Evolutionary conservation across 2,329 filamentous ascomycete genomes (phyloP).

Genomic region (Colletotrichum sp.): DNA sequence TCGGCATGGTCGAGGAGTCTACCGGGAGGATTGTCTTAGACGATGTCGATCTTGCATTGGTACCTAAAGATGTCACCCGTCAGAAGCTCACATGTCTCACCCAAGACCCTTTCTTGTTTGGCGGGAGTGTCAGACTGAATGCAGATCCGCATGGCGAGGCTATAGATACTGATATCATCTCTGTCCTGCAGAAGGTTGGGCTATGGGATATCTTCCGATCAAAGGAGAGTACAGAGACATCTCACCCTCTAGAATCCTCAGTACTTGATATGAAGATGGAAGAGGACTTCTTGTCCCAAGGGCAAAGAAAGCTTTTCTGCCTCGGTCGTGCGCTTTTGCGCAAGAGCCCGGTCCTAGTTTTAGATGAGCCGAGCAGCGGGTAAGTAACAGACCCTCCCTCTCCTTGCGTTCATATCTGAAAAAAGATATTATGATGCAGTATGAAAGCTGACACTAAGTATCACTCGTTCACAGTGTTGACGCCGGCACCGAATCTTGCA

Average conservation of each 20-base stretch:
- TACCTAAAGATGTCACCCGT: slow-evolving; percentile 26
- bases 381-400: not conserved
- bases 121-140: slow-evolving; percentile 52
- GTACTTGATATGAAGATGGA: slow-evolving; percentile 25
- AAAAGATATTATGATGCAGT: not conserved
- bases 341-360: slow-evolving; percentile 33
- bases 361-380: slow-evolving; percentile 62
- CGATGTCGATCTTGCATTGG: slow-evolving; percentile 35
- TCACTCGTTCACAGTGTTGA: not conserved
- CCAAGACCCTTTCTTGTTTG: slow-evolving; percentile 56
- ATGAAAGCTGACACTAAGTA: not conserved
- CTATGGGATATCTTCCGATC: slow-evolving; percentile 46
- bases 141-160: slow-evolving; percentile 44
- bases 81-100: slow-evolving; percentile 45
- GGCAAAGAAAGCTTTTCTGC: slow-evolving; percentile 54
- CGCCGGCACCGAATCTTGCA: not conserved
- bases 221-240: slow-evolving; percentile 40
- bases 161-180: slow-evolving; percentile 45
- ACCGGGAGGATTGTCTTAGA: slow-evolving; percentile 48
- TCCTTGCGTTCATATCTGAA: not conserved
- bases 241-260: not conserved
- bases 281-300: slow-evolving; percentile 53
- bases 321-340: slow-evolving; percentile 49
- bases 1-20: slow-evolving; percentile 50
- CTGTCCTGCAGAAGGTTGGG: slow-evolving; percentile 49